These are phyloP conservation scores for Cyclotella baltica DNA, from an alignment of 108 stramenopile genomes.

Conservation along the genomic window DNA sequence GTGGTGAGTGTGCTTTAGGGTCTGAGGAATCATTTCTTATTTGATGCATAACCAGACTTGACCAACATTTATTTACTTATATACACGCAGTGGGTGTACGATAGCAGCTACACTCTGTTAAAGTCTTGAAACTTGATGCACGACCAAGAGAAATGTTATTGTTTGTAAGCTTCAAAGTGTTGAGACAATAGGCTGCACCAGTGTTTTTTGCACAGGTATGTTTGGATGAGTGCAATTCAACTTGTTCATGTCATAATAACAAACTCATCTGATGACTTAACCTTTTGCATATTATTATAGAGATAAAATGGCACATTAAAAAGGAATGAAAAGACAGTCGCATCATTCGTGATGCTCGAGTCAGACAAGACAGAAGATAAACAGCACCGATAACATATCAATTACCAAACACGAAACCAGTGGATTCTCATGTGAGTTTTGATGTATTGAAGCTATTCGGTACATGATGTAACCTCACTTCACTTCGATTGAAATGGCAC, in stretches of 20 bases:
- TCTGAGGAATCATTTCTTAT: not conserved
- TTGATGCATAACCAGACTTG: not conserved
- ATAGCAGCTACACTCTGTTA: conserved; percentile 97
- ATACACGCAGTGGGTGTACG: conserved; percentile 86
- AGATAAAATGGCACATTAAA: conserved; percentile 99
- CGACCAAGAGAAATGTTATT: conserved; percentile 91
- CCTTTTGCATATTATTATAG: not conserved
- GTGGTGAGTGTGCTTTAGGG: conserved; percentile 65
- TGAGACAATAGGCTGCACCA: conserved; percentile 96
- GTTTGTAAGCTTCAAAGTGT: conserved; percentile 92
- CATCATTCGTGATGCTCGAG: conserved; percentile 72
- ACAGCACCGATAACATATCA: conserved; percentile 1
- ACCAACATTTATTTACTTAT: not conserved
- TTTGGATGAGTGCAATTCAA: not conserved
- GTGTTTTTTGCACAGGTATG: conserved; percentile 80
- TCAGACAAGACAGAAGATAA: no score
- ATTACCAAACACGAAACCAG: conserved; percentile 70
- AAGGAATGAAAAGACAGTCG: conserved; percentile 98
- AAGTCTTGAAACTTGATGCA: conserved; percentile 91
- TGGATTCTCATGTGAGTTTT: conserved; percentile 65
- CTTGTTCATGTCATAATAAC: not conserved
- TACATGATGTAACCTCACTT: not conserved
- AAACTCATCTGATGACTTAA: not conserved
- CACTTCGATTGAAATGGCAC: not conserved
- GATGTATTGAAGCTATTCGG: not conserved